Evolutionary conservation across 2,329 filamentous ascomycete species (phyloP).

Genomic region (Laburnicola sp.): DNA sequence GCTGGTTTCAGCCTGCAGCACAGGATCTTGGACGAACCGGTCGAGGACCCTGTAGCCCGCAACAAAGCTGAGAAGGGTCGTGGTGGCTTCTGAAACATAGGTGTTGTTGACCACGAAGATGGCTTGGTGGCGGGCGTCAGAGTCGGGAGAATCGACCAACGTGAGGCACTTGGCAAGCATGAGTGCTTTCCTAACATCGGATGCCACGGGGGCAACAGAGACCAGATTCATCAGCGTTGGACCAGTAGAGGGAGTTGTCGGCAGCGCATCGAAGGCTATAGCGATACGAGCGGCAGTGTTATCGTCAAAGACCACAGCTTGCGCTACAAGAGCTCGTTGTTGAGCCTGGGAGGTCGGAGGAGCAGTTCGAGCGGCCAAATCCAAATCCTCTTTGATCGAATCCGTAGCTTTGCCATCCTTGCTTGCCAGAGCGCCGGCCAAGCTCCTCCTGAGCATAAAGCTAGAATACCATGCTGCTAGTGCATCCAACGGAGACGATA

Average conservation of each 20-base stretch:
- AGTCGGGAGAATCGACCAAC: slow-evolving; percentile 49
- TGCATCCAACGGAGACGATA: slow-evolving; percentile 85
- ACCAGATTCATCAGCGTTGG: slow-evolving; percentile 51
- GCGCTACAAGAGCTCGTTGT: slow-evolving; percentile 60
- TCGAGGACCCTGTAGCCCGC: slow-evolving; percentile 49
- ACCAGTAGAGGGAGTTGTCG: slow-evolving; percentile 45
- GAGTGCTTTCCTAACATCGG: slow-evolving; percentile 61
- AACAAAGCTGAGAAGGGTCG: slow-evolving; percentile 52
- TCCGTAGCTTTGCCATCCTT: slow-evolving; percentile 52
- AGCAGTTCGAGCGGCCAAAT: slow-evolving; percentile 71
- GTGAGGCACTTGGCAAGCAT: slow-evolving; percentile 63
- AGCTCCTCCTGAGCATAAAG: slow-evolving; percentile 68
- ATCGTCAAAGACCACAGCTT: slow-evolving; percentile 60
- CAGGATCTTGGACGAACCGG: slow-evolving; percentile 39
- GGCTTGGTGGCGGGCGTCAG: slow-evolving; percentile 44
- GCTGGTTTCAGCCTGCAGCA: slow-evolving; percentile 38
- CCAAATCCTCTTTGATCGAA: slow-evolving; percentile 59
- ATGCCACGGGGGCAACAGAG: slow-evolving; percentile 59
- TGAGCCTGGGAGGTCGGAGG: slow-evolving; percentile 76
- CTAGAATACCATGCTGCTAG: slow-evolving; percentile 91
- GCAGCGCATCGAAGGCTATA: slow-evolving; percentile 58
- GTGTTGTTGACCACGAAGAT: slow-evolving; percentile 46
- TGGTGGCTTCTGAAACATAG: slow-evolving; percentile 44
- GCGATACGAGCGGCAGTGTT: slow-evolving; percentile 56
- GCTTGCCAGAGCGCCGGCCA: slow-evolving; percentile 65